Percentiles rank a stretch among this genome's conserved stretches.
These are phyloP conservation scores for Geosmithia putterillii DNA, from an alignment of 2,329 filamentous ascomycete genomes.

Conservation along the genomic window DNA sequence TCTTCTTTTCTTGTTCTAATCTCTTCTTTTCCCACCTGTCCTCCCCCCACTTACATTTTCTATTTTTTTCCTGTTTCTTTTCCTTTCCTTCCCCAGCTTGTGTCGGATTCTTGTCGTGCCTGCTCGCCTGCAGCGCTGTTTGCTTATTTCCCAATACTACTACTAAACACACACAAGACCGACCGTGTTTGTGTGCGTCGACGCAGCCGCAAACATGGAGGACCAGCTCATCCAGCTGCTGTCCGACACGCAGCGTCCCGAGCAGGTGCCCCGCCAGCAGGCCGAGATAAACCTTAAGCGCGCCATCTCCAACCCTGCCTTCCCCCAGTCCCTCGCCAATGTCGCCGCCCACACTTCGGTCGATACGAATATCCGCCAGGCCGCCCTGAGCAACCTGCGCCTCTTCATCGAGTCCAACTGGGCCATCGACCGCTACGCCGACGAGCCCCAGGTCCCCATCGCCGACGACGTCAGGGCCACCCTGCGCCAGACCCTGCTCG, in stretches of 20 bases:
- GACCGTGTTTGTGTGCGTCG: too few relatives aligned
- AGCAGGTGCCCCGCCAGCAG: constrained; percentile 66
- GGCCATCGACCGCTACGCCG: constrained; percentile 64
- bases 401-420: constrained; percentile 77
- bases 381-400: constrained; percentile 68
- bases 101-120: too few relatives aligned
- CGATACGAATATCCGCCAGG: constrained; percentile 65
- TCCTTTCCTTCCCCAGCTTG: too few relatives aligned
- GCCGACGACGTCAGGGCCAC: constrained; percentile 61
- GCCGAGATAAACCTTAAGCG: constrained; percentile 75
- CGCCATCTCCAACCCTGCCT: constrained; percentile 56
- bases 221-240: constrained; percentile 84
- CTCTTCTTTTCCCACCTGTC: neutral
- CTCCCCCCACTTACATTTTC: neutral
- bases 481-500: constrained; percentile 62
- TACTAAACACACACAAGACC: too few relatives aligned
- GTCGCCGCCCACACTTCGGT: constrained; percentile 69
- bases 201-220: constrained; percentile 79
- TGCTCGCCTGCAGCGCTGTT: too few relatives aligned
- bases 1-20: neutral
- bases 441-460: constrained; percentile 49
- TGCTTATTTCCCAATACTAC: too few relatives aligned
- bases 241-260: constrained; percentile 69
- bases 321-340: constrained; percentile 67
- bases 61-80: neutral